phyloP scores from a whole-genome alignment of 148 eudicot genomes.

The Arbutus unedo region DNA sequence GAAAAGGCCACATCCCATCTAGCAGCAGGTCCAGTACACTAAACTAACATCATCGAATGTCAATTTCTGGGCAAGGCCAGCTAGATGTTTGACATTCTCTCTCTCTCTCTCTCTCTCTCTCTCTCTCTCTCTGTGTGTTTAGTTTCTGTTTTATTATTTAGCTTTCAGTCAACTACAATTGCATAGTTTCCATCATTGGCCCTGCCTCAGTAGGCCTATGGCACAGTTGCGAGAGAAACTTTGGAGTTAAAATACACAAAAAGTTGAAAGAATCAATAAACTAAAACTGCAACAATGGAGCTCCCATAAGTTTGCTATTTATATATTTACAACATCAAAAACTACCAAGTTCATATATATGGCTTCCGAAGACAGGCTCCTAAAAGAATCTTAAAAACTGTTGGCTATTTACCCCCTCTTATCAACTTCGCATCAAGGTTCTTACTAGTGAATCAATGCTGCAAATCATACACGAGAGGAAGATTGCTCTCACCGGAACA shows the following conservation, averaged over 20 bases:
- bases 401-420: constrained; percentile 27
- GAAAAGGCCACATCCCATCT: not conserved
- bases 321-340: constrained; percentile 13
- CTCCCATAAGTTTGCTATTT: not conserved
- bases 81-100: too few relatives aligned
- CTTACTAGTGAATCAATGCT: constrained; percentile 14
- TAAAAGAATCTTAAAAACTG: constrained; percentile 15
- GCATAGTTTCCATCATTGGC: not conserved
- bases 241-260: not conserved
- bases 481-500: not conserved
- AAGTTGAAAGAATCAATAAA: not conserved
- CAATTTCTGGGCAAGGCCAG: too few relatives aligned
- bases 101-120: not conserved
- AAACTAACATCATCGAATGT: too few relatives aligned
- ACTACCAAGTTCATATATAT: constrained; percentile 1
- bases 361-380: not conserved
- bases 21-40: not conserved
- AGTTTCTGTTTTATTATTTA: not conserved
- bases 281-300: constrained; percentile 7
- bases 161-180: too few relatives aligned
- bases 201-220: not conserved
- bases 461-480: constrained; percentile 7
- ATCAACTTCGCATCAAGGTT: constrained; percentile 18
- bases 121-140: not conserved
- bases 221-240: not conserved